Evolutionary conservation across 2,329 filamentous ascomycete genomes (phyloP), one percentile per base, ranked within the genome.

Genomic region (Paracoccidioides brasiliensis): DNA sequence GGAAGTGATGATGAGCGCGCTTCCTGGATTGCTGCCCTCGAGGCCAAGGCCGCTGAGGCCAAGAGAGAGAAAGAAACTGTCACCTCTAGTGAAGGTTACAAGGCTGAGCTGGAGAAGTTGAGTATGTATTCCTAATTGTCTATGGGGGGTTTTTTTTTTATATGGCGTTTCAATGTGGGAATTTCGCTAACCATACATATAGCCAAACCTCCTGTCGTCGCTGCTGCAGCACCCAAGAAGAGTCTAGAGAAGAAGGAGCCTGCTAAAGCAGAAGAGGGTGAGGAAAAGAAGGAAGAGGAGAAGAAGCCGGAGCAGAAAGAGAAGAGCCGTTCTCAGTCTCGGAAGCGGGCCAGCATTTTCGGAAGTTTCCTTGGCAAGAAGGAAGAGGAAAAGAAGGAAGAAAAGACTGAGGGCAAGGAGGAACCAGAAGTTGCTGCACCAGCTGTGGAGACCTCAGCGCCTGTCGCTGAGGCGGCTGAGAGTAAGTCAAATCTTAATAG

Each of bases 11-110:
- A 82, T 57, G 90, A 96, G 76, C 90, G 91, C 69, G 89, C 95
- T 73, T 88, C 86, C 80, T 97, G 93, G 93, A 82, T 95, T 66
- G 76, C 83, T 60, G 86, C 90, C 67, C 72, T 95, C 64, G 90
- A 93, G 81, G 75, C 80, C 66, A 88, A 90, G 78, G 81, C 87
- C 54, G 80, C 83, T 53, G 89, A 95, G 76, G 90, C 89, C 66
- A 94, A 93, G 80, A 85, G 85, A 65, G 76, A 87, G 57, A 85
- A 84, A 67, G 78, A 86, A 61, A 79, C 79, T 55, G 80, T 96
- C 64, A 80, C 81, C 61, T 83, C 84, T 73, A 85, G 83, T 65
- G 90, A 95, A 73, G 81, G 82, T 58, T 98, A 95, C 84, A 96
- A 95, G 83, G 78, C 81, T 65, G 83, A 87, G 62, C 74, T 93